A percentile compares a stretch with the other conserved stretches of the same genome.
Evolutionary conservation across 2,329 filamentous ascomycete genomes (phyloP).

Genomic region (Gaeumannomyces sp.): DNA sequence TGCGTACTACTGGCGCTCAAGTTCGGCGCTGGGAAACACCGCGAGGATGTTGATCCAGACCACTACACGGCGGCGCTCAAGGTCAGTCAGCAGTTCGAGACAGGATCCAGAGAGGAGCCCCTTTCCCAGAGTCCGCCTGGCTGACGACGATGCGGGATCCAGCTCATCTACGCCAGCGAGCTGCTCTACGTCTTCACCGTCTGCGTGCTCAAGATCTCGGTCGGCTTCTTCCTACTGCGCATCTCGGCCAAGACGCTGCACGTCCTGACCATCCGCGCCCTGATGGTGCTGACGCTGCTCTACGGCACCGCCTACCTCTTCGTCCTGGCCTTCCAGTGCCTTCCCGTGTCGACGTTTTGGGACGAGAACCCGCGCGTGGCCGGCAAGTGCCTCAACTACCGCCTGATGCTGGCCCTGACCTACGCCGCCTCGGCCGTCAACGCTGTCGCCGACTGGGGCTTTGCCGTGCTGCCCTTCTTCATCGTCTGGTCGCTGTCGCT

Average conservation of each 20-base stretch:
- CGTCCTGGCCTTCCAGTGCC: conserved; percentile 33
- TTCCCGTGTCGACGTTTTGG: conserved; percentile 28
- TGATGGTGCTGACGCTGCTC: conserved; percentile 24
- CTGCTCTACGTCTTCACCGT: conserved; percentile 30
- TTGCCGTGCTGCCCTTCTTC: conserved; percentile 33
- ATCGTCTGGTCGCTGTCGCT: conserved; percentile 32
- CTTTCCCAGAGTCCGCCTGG: not conserved
- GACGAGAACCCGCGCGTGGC: conserved; percentile 20
- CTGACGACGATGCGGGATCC: not conserved
- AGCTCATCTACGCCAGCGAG: conserved; percentile 9
- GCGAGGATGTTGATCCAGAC: conserved; percentile 1
- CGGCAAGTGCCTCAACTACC: conserved; percentile 17
- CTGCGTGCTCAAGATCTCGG: conserved; percentile 32
- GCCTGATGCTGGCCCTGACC: conserved; percentile 15
- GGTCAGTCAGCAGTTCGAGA: conserved; percentile 2
- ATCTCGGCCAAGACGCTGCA: conserved; percentile 24
- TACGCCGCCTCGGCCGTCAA: conserved; percentile 33
- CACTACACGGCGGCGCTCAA: conserved; percentile 2
- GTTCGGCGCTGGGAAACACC: conserved; percentile 3
- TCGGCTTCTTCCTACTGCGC: conserved; percentile 32
- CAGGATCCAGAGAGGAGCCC: not conserved
- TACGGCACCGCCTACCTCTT: conserved; percentile 32
- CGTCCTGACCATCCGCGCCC: conserved; percentile 25
- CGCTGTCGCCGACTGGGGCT: conserved; percentile 33
- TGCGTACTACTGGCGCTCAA: not conserved